Conservation (phyloP, 2,329 filamentous ascomycete species). For the Pestalotiopsis sp. region DNA sequence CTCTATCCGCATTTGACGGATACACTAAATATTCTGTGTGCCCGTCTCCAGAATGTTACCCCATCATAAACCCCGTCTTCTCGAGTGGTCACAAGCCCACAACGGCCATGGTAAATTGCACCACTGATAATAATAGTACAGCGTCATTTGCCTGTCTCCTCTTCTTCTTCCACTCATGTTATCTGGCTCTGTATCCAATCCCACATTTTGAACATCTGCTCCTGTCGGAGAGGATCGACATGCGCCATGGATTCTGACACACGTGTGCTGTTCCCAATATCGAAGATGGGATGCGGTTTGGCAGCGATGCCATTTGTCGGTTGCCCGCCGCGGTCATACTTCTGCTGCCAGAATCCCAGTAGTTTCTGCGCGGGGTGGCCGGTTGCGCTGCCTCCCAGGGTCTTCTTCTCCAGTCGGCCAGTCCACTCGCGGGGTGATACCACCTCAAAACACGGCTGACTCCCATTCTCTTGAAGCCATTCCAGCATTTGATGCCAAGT, state of each 20-base stretch:
- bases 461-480: slow-evolving; percentile 1
- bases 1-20: neutral
- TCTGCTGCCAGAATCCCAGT: slow-evolving; percentile 4
- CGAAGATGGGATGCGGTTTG: neutral
- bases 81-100: neutral
- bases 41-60: neutral
- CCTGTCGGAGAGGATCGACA: neutral
- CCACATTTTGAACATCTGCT: slow-evolving; percentile 4
- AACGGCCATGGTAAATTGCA: neutral
- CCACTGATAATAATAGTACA: neutral
- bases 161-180: neutral
- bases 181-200: slow-evolving; percentile 2
- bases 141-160: neutral
- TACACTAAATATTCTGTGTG: neutral
- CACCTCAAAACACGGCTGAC: neutral
- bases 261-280: neutral
- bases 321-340: neutral
- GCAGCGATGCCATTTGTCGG: neutral
- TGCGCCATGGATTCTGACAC: neutral
- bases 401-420: slow-evolving; percentile 1
- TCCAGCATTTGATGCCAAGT: slow-evolving; percentile 48
- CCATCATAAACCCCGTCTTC: neutral
- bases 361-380: slow-evolving; percentile 2
- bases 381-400: neutral
- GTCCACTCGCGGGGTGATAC: neutral